A percentile compares a stretch with the other conserved stretches of the same genome.
Conservation (phyloP, 331 rosid species). For the Quercus tomentella region DNA sequence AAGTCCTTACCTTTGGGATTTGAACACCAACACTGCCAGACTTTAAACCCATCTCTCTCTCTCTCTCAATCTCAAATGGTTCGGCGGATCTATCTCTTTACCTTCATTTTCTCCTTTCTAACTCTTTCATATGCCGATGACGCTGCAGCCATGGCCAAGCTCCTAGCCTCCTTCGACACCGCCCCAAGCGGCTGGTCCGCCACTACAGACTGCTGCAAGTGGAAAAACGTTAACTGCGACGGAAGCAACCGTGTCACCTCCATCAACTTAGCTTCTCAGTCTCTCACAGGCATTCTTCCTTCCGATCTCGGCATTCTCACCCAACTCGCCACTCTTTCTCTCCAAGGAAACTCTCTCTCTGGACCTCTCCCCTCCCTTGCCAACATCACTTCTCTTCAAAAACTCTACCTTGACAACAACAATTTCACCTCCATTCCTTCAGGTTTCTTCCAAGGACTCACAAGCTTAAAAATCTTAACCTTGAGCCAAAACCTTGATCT, state of each 20-base stretch:
- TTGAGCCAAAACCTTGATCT: constrained; percentile 35
- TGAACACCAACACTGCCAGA: no score
- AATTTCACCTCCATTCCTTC: constrained; percentile 57
- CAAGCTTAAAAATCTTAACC: constrained; percentile 40
- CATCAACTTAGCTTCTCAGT: constrained; percentile 33
- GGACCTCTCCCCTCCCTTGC: constrained; percentile 66
- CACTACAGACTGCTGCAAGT: constrained; percentile 29
- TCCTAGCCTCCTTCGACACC: constrained; percentile 23
- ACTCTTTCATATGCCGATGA: constrained; percentile 43
- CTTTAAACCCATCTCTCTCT: no score
- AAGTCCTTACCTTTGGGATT: no score
- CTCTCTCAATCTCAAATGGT: constrained; percentile 27
- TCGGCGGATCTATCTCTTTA: constrained; percentile 19
- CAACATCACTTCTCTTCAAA: constrained; percentile 46
- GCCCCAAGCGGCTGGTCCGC: constrained; percentile 51
- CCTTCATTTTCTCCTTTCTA: background rate
- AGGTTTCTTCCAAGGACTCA: constrained; percentile 47
- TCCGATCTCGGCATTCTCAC: constrained; percentile 60
- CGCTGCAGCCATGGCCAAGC: constrained; percentile 34
- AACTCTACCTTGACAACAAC: constrained; percentile 37
- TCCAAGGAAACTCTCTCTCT: constrained; percentile 44
- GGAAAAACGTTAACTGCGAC: constrained; percentile 53
- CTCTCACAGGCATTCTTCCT: no score
- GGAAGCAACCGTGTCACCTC: constrained; percentile 39
- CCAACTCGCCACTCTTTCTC: constrained; percentile 39